A percentile compares a stretch with the other conserved stretches of the same genome.
These are phyloP conservation scores for Crithidia bombi DNA, from an alignment of 208 protist species.

Conservation along the genomic window DNA sequence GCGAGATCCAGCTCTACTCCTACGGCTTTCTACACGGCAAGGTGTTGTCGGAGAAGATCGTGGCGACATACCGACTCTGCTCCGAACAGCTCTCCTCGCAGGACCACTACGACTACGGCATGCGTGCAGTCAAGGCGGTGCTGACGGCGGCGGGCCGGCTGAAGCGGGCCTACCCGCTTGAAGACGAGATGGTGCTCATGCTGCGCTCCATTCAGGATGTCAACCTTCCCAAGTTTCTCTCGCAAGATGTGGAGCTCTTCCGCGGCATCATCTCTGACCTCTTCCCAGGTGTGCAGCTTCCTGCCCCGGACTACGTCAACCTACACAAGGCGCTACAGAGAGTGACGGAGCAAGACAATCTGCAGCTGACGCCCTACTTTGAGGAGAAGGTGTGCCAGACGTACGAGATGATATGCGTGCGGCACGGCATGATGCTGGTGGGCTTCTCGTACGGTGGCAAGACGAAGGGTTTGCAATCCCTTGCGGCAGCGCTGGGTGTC, in stretches of 20 bases:
- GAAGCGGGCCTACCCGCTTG: constrained; percentile 89
- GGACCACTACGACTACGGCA: constrained; percentile 98
- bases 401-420: constrained; percentile 97
- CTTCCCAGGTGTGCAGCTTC: constrained; percentile 91
- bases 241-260: constrained; percentile 97
- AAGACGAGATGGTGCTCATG: constrained; percentile 95
- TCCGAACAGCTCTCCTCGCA: constrained; percentile 97
- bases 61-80: constrained; percentile 96
- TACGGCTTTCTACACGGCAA: constrained; percentile 96
- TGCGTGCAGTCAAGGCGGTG: constrained; percentile 97
- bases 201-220: constrained; percentile 96
- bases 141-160: constrained; percentile 93
- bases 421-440: constrained; percentile 98
- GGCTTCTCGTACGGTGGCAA: constrained; percentile 95
- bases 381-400: constrained; percentile 92
- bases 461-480: constrained; percentile 87
- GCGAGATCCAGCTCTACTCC: constrained; percentile 98
- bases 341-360: constrained; percentile 65
- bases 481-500: constrained; percentile 81
- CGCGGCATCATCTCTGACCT: constrained; percentile 96
- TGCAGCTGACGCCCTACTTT: constrained; percentile 93
- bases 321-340: constrained; percentile 77
- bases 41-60: constrained; percentile 95
- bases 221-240: constrained; percentile 96
- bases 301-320: constrained; percentile 89